phyloP scores from a whole-genome alignment of 2,329 filamentous ascomycete genomes.

The Pyrenochaeta sp. region DNA sequence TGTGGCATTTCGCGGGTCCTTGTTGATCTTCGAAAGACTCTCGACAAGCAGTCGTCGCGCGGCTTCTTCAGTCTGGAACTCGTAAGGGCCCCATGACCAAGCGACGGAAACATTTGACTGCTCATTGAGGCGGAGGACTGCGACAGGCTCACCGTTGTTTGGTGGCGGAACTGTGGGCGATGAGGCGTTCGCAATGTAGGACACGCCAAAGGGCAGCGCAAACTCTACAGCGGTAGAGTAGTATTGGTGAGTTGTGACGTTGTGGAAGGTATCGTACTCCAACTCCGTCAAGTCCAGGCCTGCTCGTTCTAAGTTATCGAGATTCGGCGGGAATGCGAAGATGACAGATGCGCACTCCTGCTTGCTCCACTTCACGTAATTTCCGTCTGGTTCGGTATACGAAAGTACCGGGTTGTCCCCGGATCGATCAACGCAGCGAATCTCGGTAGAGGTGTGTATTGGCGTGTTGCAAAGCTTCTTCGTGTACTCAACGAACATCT shows the following conservation, averaged over 20 bases:
- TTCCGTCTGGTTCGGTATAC: slow-evolving; percentile 41
- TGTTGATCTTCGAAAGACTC: slow-evolving; percentile 47
- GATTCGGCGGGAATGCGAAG: slow-evolving; percentile 47
- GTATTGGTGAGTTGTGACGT: slow-evolving; percentile 47
- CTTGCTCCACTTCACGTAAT: slow-evolving; percentile 42
- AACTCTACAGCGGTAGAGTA: slow-evolving; percentile 47
- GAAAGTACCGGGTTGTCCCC: slow-evolving; percentile 43
- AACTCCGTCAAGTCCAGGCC: slow-evolving; percentile 45
- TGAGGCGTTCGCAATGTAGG: slow-evolving; percentile 41
- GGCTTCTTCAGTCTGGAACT: slow-evolving; percentile 38
- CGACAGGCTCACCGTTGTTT: slow-evolving; percentile 45
- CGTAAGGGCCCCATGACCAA: slow-evolving; percentile 50
- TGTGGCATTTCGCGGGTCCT: slow-evolving; percentile 46
- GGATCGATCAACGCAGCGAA: slow-evolving; percentile 48
- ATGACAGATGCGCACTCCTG: slow-evolving; percentile 48
- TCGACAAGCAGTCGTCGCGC: slow-evolving; percentile 37
- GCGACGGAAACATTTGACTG: slow-evolving; percentile 43
- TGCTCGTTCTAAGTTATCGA: slow-evolving; percentile 42
- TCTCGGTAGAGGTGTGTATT: slow-evolving; percentile 44
- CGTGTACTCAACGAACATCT: slow-evolving; percentile 44
- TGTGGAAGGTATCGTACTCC: slow-evolving; percentile 43
- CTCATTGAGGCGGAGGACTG: slow-evolving; percentile 42
- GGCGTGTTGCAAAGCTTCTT: slow-evolving; percentile 41
- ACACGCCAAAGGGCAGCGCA: slow-evolving; percentile 46
- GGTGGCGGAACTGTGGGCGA: slow-evolving; percentile 40